Evolutionary conservation across 2,329 filamentous ascomycete genomes (phyloP), one percentile per base, ranked within the genome.

Genomic region (Chlorencoelia australis): DNA sequence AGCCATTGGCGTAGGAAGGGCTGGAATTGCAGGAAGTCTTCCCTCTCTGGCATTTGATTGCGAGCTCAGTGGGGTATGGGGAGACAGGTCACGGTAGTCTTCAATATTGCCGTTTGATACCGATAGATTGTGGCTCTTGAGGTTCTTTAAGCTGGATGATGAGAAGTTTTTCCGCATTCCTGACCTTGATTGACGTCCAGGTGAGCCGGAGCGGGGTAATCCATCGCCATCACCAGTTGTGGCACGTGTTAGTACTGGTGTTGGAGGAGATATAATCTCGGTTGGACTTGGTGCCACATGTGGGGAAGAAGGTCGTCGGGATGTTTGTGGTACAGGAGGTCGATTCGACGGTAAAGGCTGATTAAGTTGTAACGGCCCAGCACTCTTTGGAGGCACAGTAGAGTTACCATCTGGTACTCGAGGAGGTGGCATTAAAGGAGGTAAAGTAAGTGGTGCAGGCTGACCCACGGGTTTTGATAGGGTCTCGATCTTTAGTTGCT

Each of bases 401-500:
- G 25, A 41, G 33, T 33, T 30, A n/a, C 27, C 38, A 27, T 41
- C 35, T n/a, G 45, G 44, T 17, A 47, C 30, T 16, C 37, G 41
- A 32, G 52, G 48, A 11, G 49, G 52, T 21, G 48, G 49, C 45
- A 52, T 53, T 6, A 44, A 46, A 14, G 48, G 45, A 26, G 49
- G 49, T 24, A 48, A 30, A n/a, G 40, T 43, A 14, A 46, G 37
- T 15, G 44, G 45, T 17, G 37, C 40, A 30, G 26, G 24, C 33
- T 40, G 39, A n/a, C 33, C 43, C 13, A 43, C 27, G 8, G 40
- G 26, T 30, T 40, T 51, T 7, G 41, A 30, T n/a, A 49, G 37
- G 3, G 87, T 95, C 58, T 95, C 85, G 38, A 96, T 95, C 61
- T 87, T 94, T 33, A 96, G 66, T 52, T 88, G 82, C 56, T 83